Percentiles rank a stretch among this genome's conserved stretches.
phyloP scores from a whole-genome alignment of 495 filamentous ascomycete species.

The Amorphotheca resinae region DNA sequence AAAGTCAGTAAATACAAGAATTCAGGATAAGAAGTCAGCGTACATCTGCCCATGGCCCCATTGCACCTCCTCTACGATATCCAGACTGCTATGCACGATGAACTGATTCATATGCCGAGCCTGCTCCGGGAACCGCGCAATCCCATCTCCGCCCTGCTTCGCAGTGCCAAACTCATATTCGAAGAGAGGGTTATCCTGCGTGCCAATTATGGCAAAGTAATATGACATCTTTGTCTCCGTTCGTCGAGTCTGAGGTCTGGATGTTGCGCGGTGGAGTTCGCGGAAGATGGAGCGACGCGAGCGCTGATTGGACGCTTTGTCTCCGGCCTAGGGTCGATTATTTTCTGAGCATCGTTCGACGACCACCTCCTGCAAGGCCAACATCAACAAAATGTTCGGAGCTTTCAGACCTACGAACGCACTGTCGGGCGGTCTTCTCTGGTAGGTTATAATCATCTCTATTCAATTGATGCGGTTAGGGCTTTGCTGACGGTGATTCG shows the following conservation, averaged over 20 bases:
- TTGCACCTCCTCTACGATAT: slow-evolving; percentile 90
- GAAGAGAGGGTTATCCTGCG: slow-evolving; percentile 88
- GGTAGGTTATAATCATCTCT: slow-evolving; percentile 36
- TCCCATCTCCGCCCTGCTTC: slow-evolving; percentile 85
- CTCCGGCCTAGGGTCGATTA: slow-evolving; percentile 8
- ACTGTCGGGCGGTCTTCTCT: slow-evolving; percentile 70
- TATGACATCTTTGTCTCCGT: slow-evolving; percentile 70
- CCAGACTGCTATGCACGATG: slow-evolving; percentile 81
- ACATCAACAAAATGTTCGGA: slow-evolving; percentile 49
- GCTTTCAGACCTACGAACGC: slow-evolving; percentile 68
- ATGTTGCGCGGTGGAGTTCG: slow-evolving; percentile 1
- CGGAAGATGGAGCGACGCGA: slow-evolving; percentile 2
- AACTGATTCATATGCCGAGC: slow-evolving; percentile 93
- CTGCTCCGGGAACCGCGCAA: slow-evolving; percentile 73
- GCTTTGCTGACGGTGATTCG: slow-evolving; percentile 3
- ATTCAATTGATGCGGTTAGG: neutral
- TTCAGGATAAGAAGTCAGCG: slow-evolving; percentile 8
- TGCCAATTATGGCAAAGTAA: slow-evolving; percentile 92
- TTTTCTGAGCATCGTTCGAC: neutral
- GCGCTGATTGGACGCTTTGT: slow-evolving; percentile 13
- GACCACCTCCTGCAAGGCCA: neutral
- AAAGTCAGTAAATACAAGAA: neutral
- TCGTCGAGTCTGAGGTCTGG: neutral
- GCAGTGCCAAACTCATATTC: slow-evolving; percentile 93
- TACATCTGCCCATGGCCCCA: slow-evolving; percentile 77